A percentile compares a stretch with the other conserved stretches of the same genome.
Evolutionary conservation across 768 basidiomycete genomes (phyloP).

Genomic region (Chiua virens): DNA sequence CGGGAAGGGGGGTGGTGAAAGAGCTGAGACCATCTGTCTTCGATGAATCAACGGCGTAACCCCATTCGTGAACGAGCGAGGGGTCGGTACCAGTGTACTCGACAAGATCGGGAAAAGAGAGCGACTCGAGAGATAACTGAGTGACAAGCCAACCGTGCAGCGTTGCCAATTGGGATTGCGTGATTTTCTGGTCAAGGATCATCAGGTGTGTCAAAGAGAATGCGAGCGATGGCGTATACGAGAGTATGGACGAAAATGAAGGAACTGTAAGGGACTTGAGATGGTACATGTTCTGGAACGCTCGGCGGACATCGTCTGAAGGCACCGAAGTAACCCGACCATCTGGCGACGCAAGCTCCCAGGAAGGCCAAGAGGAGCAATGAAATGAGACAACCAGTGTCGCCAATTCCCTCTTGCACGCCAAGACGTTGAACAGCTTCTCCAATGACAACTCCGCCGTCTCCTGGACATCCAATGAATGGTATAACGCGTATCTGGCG

Average conservation of each 20-base stretch:
- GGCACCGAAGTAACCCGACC: conserved; percentile 6
- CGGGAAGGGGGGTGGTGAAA: conserved; percentile 17
- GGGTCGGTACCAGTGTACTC: conserved; percentile 8
- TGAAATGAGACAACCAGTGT: conserved; percentile 22
- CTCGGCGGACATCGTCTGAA: conserved; percentile 20
- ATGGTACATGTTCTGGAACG: conserved; percentile 30
- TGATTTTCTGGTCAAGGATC: conserved; percentile 27
- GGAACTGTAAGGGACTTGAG: conserved; percentile 27
- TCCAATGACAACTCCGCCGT: conserved; percentile 11
- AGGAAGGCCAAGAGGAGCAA: conserved; percentile 25
- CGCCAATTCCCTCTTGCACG: conserved; percentile 21
- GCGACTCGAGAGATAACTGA: conserved; percentile 26
- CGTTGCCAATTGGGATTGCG: conserved; percentile 19
- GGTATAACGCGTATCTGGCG: conserved; percentile 25
- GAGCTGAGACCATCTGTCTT: background rate
- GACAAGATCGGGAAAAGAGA: conserved; percentile 27
- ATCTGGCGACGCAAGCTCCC: conserved; percentile 4
- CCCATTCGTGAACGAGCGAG: conserved; percentile 13
- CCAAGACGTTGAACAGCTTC: conserved; percentile 21
- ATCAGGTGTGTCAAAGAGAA: conserved; percentile 26
- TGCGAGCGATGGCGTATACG: conserved; percentile 14
- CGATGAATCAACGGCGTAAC: background rate
- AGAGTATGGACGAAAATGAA: conserved; percentile 25
- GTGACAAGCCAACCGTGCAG: conserved; percentile 25
- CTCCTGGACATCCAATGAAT: conserved; percentile 17